phyloP scores from a whole-genome alignment of 352 stramenopile genomes.

The Globisporangium nodosum region DNA sequence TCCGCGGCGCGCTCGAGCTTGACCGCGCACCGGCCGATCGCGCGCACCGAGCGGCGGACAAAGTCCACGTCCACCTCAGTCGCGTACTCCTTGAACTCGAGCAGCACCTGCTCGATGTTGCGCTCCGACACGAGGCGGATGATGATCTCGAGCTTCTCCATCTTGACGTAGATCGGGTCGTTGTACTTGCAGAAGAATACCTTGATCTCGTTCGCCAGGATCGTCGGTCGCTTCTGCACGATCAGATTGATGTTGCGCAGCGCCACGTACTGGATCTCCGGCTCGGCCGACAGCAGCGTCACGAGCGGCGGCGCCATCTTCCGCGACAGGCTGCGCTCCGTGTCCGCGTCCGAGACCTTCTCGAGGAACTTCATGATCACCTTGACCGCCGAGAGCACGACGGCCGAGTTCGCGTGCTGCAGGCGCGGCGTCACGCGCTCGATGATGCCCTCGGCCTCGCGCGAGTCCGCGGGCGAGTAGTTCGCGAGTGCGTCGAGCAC shows the following conservation, averaged over 20 bases:
- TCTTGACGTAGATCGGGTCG: slow-evolving; percentile 95
- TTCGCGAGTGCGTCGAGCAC: slow-evolving; percentile 95
- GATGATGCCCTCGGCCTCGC: slow-evolving; percentile 98
- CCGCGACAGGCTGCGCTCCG: slow-evolving; percentile 81
- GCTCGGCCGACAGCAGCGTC: slow-evolving; percentile 96
- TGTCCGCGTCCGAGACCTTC: slow-evolving; percentile 93
- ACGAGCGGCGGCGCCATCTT: slow-evolving; percentile 99
- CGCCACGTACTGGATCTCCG: slow-evolving; percentile 99
- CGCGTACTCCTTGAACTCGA: slow-evolving; percentile 99
- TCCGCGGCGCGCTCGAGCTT: slow-evolving; percentile 97
- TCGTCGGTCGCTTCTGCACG: slow-evolving; percentile 96
- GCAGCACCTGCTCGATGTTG: slow-evolving; percentile 98
- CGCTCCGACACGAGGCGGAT: slow-evolving; percentile 97
- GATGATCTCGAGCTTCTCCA: slow-evolving; percentile 99
- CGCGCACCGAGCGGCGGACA: slow-evolving; percentile 95
- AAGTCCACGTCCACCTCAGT: slow-evolving; percentile 99
- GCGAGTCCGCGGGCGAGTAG: slow-evolving; percentile 93
- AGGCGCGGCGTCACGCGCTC: slow-evolving; percentile 97
- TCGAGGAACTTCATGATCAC: slow-evolving; percentile 95
- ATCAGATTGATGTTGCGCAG: slow-evolving; percentile 99
- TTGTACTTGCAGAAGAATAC: slow-evolving; percentile 99
- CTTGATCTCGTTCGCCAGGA: slow-evolving; percentile 95
- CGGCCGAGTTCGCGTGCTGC: slow-evolving; percentile 98
- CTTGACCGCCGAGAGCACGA: slow-evolving; percentile 98
- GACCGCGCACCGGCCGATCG: slow-evolving; percentile 97